Base-by-base conservation (phyloP, 2,329 filamentous ascomycete species). In the Leptographium radiaticola region DNA sequence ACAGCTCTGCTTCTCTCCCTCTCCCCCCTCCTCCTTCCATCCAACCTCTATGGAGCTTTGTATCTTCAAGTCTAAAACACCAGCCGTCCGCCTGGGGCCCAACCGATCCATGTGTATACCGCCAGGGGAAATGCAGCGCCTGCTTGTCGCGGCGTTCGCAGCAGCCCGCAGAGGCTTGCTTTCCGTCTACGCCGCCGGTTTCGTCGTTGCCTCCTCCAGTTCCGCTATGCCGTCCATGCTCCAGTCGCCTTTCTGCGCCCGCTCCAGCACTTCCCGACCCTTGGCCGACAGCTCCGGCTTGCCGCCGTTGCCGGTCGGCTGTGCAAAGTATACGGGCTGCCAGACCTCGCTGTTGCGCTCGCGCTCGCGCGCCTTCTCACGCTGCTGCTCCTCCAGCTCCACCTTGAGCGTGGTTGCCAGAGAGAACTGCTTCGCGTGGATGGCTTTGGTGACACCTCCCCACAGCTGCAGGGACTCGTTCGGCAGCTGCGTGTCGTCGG, bases 391-490 rank as follows among this genome's bases (percentile, higher is more conserved):
- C 68, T 98, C 93, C 12, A 98, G 80, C 62, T 95, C 89, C 56
- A 89, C 81, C 73, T 98, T 98, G 58, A 93, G 72, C 20, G 79
- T 81, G 25, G 93, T 98, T 9, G 93, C 93, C 59, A 86, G 82
- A 44, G 78, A 79, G 68, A 83, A 98, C 65, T 95, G 88, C 69
- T 90, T 94, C 57, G 81, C 72, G 25, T 80, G 68, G 63, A 98
- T 97, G 39, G 90, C 89, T 52, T 87, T 77, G 18, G 93, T 97
- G 46, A 98, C 91, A 30, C 80, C 80, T 38, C 81, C 77, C 93
- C 93, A 98, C 65, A 95, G 86, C 55, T 80, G 83, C 59, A 93
- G 79, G 2, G 87, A 94, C 70, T 98, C 93, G 67, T 98, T 93
- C 53, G 86, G 80, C 2, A 95, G 80, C 67, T 97, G 93, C 55